These are phyloP conservation scores for Pseudozyma pruni DNA, from an alignment of 1,284 basidiomycete species.

Conservation along the genomic window DNA sequence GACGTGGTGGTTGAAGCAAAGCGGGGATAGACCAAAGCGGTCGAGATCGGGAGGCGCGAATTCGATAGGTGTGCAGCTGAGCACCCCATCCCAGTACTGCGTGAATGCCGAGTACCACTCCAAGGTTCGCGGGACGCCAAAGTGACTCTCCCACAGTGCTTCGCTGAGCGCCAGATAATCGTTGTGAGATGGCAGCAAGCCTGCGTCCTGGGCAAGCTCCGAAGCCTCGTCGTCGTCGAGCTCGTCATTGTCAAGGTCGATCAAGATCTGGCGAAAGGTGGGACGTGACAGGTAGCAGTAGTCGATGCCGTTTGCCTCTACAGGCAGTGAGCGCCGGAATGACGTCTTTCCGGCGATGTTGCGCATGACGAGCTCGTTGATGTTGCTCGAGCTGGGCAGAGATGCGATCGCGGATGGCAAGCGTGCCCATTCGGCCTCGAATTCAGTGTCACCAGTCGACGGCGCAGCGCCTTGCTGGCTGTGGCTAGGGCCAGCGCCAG, in stretches of 20 bases:
- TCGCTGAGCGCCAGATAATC: conserved; percentile 15
- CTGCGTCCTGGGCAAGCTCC: conserved; percentile 8
- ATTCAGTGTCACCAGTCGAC: conserved; percentile 6
- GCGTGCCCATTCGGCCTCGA: conserved; percentile 28
- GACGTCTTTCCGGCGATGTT: conserved; percentile 8
- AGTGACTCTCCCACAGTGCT: conserved; percentile 30
- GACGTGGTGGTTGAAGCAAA: conserved; percentile 2
- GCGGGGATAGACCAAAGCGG: conserved; percentile 4
- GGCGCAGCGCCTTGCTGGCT: conserved; percentile 1
- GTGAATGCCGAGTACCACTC: conserved; percentile 14
- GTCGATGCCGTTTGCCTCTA: conserved; percentile 31
- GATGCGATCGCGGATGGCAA: conserved; percentile 24
- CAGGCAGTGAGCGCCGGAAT: conserved; percentile 13
- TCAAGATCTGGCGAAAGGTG: conserved; percentile 16
- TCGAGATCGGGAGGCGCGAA: conserved; percentile 5
- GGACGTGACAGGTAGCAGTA: conserved; percentile 27
- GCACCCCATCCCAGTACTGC: conserved; percentile 2
- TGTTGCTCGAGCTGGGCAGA: conserved; percentile 10
- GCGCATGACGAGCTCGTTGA: conserved; percentile 22
- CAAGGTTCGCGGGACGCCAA: conserved; percentile 17
- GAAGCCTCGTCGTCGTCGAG: background rate
- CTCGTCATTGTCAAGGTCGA: conserved; percentile 17
- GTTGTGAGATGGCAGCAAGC: conserved; percentile 1
- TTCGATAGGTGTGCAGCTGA: conserved; percentile 1
- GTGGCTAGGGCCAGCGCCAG: conserved; percentile 18